phyloP scores from a whole-genome alignment of 441 rosid genomes.

The Syzygium malaccense region DNA sequence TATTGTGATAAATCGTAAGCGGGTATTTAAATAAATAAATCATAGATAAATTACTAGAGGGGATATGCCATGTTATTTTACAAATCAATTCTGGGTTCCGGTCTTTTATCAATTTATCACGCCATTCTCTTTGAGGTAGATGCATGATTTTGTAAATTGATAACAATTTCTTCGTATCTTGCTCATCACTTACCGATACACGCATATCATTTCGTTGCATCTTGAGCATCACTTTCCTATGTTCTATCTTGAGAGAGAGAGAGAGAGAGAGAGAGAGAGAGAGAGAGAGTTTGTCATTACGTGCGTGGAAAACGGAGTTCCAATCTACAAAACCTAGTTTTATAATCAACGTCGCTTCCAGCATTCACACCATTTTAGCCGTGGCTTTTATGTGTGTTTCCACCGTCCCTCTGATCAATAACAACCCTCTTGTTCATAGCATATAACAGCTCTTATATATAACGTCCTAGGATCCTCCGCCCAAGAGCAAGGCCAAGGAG shows the following conservation, averaged over 20 bases:
- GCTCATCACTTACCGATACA: not conserved
- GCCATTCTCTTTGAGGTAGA: not conserved
- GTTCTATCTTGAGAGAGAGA: not conserved
- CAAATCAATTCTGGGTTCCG: not conserved
- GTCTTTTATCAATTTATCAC: not conserved
- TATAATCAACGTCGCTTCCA: not conserved
- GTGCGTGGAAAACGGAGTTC: not conserved
- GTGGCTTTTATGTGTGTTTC: not conserved
- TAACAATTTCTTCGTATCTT: not conserved
- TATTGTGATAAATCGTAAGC: not conserved
- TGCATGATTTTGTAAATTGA: not conserved
- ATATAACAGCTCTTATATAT: not conserved
- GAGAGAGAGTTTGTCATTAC: not conserved
- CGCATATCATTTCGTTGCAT: not conserved
- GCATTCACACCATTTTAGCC: not conserved
- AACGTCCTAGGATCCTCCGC: conserved; percentile 5
- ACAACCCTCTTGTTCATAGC: not conserved
- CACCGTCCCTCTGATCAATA: not conserved
- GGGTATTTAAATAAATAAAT: not conserved
- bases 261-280: not conserved
- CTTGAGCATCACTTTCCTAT: not conserved
- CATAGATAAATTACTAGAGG: not conserved
- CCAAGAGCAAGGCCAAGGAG: not conserved
- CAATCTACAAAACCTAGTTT: not conserved
- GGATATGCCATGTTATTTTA: not conserved